Evolutionary conservation across 768 basidiomycete genomes (phyloP).

Genomic region (Leccinellum albellum): DNA sequence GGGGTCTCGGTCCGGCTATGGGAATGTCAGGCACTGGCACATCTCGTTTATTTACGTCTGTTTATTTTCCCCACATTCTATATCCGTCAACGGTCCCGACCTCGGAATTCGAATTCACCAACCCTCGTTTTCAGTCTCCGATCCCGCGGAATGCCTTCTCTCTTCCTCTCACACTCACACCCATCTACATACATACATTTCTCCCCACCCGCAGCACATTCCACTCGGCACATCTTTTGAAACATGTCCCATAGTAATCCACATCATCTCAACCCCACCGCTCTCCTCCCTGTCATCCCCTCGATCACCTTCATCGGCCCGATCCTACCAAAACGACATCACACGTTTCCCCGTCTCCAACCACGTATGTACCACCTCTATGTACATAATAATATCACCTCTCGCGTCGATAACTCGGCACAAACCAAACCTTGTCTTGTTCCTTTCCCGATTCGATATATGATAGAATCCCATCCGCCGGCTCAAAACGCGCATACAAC

Average conservation of each 20-base stretch:
- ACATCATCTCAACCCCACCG: not conserved
- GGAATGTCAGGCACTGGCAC: constrained; percentile 22
- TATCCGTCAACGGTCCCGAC: constrained; percentile 15
- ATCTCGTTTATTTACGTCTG: constrained; percentile 5
- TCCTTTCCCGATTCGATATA: not conserved
- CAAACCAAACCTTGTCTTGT: not conserved
- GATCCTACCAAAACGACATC: not conserved
- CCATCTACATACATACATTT: not conserved
- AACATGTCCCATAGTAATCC: not conserved
- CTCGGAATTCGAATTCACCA: constrained; percentile 8
- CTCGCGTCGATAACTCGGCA: not conserved
- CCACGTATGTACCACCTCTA: not conserved
- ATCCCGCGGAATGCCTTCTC: not conserved
- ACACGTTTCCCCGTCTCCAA: not conserved
- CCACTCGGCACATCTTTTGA: not conserved
- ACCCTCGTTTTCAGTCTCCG: not conserved
- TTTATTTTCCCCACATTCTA: constrained; percentile 25
- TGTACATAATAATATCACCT: not conserved
- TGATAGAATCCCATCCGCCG: not conserved
- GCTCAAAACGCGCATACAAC: not conserved
- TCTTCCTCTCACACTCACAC: not conserved
- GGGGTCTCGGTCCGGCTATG: constrained; percentile 35
- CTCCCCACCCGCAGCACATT: not conserved
- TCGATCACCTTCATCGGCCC: not conserved
- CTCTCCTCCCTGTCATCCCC: not conserved